phyloP scores from a whole-genome alignment of 1,284 basidiomycete species.

The Hymenochaete sp. region DNA sequence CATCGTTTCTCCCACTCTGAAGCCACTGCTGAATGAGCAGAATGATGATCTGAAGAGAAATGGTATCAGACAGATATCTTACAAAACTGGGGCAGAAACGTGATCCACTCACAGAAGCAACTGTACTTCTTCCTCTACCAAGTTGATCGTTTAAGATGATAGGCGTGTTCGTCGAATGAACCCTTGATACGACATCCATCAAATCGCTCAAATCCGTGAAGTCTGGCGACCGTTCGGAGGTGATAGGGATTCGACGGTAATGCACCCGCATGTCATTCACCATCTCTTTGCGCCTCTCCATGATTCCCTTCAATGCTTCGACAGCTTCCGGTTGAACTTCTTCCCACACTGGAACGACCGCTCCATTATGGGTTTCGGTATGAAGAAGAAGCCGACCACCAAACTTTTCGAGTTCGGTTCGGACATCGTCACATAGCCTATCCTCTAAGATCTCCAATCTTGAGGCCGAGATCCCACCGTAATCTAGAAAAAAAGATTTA shows the following conservation, averaged over 20 bases:
- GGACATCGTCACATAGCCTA: conserved; percentile 83
- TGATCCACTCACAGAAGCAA: conserved; percentile 64
- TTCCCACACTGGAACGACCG: conserved; percentile 94
- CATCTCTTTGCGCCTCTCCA: conserved; percentile 51
- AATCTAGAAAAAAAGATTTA: conserved; percentile 56
- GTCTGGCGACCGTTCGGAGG: conserved; percentile 69
- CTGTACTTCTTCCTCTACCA: conserved; percentile 87
- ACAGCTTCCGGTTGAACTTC: conserved; percentile 75
- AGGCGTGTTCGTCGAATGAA: conserved; percentile 63
- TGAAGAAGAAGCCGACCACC: conserved; percentile 87
- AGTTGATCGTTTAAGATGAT: conserved; percentile 97
- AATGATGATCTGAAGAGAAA: conserved; percentile 58
- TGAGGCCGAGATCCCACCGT: conserved; percentile 84
- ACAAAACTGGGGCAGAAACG: not conserved
- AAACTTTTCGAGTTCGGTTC: conserved; percentile 75
- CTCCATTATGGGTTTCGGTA: conserved; percentile 81
- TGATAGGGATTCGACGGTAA: conserved; percentile 87
- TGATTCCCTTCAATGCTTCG: conserved; percentile 83
- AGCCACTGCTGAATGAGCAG: conserved; percentile 87
- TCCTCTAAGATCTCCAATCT: conserved; percentile 88
- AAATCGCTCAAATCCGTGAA: conserved; percentile 65
- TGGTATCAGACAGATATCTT: not conserved
- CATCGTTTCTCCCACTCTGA: conserved; percentile 24
- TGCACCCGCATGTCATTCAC: conserved; percentile 52
- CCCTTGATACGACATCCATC: conserved; percentile 76